Base-by-base conservation (phyloP, 1,139 yeast genomes). In the Kazachstania sp. region DNA sequence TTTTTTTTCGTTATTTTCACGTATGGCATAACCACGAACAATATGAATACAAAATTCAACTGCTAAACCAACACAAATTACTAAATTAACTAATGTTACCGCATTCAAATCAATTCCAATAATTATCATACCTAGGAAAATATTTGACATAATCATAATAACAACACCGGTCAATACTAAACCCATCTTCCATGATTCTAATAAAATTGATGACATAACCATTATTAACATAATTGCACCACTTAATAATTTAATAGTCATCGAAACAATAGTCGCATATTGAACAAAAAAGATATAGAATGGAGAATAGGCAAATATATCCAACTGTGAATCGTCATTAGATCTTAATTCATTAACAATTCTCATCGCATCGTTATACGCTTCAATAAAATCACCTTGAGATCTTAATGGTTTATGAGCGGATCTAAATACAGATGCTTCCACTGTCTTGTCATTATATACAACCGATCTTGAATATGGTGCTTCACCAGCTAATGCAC, bases 401-500 rank as follows among this genome's bases (percentile, higher is more conserved):
- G 96, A 83, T 49, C 86, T 73, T 54, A 92, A 70, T 0, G 97
- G 94, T 1, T 65, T 66, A 64, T 92, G 97, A n/a, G 86, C 75
- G 0, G 94, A 78, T 53, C 97, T 70, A 68, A 90, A 86, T 37
- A 78, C 74, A 3, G 92, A 79, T 1, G 94, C 72, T 4, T 63
- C 56, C 19, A 90, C 74, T 0, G 70, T 66, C 9, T 4, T 28
- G 16, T 71, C 67, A 45, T 71, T 69, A 43, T 70, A 70, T 1
- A 73, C 65, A 16, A 92, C 71, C 0, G 94, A 74, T 5, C 71
- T 67, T 0, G 85, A 75, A 60, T 90, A 92, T 0, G 97, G 95
- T 0, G 97, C 97, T 59, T 86, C 84, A 1, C 98, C 98, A 3
- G 96, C 97, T 30, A 92, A 71, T 1, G 97, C 97, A 65, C 98